Conservation (phyloP, 257 asterid species). For the Mitragyna speciosa region DNA sequence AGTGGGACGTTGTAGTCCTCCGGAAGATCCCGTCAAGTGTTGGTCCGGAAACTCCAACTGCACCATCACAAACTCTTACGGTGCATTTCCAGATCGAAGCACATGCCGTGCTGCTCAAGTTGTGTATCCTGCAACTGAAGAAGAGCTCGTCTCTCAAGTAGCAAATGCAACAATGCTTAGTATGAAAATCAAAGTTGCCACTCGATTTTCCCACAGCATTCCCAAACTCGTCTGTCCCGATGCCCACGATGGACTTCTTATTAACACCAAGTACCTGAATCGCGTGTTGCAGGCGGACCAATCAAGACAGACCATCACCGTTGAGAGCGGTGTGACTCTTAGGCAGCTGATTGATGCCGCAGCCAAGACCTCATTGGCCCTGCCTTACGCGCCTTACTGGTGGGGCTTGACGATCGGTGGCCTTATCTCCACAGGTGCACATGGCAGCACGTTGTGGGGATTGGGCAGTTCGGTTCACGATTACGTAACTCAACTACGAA, state of each 20-base stretch:
- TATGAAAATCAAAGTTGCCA: conserved; percentile 47
- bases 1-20: conserved; percentile 28
- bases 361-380: conserved; percentile 39
- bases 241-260: conserved; percentile 45
- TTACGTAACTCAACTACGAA: conserved; percentile 38
- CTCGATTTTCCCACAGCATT: conserved; percentile 62
- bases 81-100: conserved; percentile 13
- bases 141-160: conserved; percentile 46
- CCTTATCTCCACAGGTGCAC: conserved; percentile 69
- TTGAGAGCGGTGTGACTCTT: conserved; percentile 59
- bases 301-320: conserved; percentile 43
- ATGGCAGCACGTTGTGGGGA: conserved; percentile 76
- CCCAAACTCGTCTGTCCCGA: conserved; percentile 64
- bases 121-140: conserved; percentile 46
- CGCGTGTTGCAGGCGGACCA: conserved; percentile 25
- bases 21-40: conserved; percentile 61
- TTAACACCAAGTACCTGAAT: conserved; percentile 53
- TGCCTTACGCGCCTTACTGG: conserved; percentile 72
- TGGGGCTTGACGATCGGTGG: conserved; percentile 78
- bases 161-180: conserved; percentile 38
- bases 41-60: conserved; percentile 30
- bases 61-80: conserved; percentile 59
- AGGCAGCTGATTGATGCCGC: conserved; percentile 48
- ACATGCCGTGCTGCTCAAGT: conserved; percentile 50
- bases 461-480: conserved; percentile 67